Evolutionary conservation across 805 yeast genomes (phyloP).

Genomic region (Vanderwaltozyma verrucispora): DNA sequence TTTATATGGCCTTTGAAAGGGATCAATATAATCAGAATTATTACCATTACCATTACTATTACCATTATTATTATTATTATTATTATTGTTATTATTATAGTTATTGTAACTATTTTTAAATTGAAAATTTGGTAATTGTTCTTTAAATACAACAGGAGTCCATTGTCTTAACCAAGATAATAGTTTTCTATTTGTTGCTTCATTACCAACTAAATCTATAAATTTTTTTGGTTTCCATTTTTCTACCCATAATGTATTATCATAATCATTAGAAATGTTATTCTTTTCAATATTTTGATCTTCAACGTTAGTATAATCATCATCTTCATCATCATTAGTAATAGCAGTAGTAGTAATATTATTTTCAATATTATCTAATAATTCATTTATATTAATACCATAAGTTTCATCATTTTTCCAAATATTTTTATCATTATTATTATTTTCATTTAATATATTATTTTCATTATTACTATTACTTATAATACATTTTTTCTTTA

Average conservation of each 20-base stretch:
- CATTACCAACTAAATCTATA: constrained; percentile 61
- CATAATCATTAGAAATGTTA: neutral
- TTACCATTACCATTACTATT: constrained; percentile 6
- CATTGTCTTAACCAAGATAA: constrained; percentile 59
- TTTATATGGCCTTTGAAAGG: constrained; percentile 44
- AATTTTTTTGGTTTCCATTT: constrained; percentile 59
- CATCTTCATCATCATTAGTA: neutral
- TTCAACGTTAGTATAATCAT: neutral
- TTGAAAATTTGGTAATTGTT: constrained; percentile 25
- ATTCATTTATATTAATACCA: constrained; percentile 32
- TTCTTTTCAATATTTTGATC: neutral
- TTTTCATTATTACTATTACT: too few relatives aligned
- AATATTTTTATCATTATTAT: neutral
- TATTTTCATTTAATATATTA: too few relatives aligned
- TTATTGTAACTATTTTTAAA: constrained; percentile 1
- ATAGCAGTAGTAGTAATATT: too few relatives aligned
- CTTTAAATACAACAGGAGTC: constrained; percentile 48
- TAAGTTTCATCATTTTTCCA: constrained; percentile 27
- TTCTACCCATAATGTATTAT: constrained; percentile 40
- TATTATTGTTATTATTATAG: constrained; percentile 4
- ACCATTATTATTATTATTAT: constrained; percentile 5
- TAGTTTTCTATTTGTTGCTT: constrained; percentile 46
- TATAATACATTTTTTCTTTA: neutral
- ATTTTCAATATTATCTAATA: constrained; percentile 27
- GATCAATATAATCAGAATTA: constrained; percentile 4